Conservation (phyloP, 164 flowering plant genomes). For the Aristolochia californica region DNA sequence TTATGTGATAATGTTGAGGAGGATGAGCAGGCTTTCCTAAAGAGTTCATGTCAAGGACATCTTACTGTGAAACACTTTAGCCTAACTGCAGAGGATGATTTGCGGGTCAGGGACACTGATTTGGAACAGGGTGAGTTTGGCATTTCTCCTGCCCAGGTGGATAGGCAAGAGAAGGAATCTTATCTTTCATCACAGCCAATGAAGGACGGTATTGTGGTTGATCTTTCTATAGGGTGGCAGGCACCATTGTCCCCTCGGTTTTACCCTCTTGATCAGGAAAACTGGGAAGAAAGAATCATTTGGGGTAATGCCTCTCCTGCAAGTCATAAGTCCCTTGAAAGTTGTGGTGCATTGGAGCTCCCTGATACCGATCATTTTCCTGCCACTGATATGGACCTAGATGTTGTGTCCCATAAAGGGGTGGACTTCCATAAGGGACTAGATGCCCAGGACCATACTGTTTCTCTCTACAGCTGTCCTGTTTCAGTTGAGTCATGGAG, state of each 20-base stretch:
- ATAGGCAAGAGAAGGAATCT: constrained; percentile 28
- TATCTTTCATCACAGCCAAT: constrained; percentile 53
- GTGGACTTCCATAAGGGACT: not conserved
- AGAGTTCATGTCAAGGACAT: constrained; percentile 28
- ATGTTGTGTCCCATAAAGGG: not conserved
- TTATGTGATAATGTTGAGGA: constrained; percentile 54
- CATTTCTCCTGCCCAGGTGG: constrained; percentile 11
- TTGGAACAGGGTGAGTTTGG: constrained; percentile 21
- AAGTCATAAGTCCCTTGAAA: constrained; percentile 28
- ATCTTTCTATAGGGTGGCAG: constrained; percentile 26
- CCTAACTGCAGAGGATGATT: constrained; percentile 18
- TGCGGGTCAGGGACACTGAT: constrained; percentile 14
- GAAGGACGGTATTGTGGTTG: constrained; percentile 27
- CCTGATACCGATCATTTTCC: constrained; percentile 30
- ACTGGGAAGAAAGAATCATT: constrained; percentile 81
- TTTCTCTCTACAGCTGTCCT: constrained; percentile 19
- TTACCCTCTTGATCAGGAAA: constrained; percentile 73
- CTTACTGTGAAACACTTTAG: constrained; percentile 14
- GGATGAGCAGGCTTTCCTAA: constrained; percentile 72
- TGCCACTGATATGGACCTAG: constrained; percentile 21
- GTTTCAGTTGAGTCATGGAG: constrained; percentile 53
- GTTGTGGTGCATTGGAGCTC: constrained; percentile 34
- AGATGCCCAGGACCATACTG: constrained; percentile 26
- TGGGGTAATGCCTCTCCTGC: constrained; percentile 59
- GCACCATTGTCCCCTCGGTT: constrained; percentile 26